Base-by-base conservation (phyloP, 129 eudicot genomes). In the Flaveria robusta region DNA sequence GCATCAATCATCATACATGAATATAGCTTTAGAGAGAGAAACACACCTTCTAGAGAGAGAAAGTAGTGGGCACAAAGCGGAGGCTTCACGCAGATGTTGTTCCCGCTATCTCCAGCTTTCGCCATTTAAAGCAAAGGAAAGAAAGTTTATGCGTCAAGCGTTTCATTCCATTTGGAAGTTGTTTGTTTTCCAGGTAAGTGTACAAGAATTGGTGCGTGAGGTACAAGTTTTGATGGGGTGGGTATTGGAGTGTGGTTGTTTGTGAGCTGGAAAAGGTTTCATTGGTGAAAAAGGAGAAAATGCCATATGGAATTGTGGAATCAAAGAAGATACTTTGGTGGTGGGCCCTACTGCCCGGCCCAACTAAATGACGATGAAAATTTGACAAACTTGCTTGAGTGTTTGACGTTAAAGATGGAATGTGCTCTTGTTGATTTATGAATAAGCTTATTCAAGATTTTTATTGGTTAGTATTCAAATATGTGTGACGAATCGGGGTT, bases 101-200 rank as follows among this genome's bases (percentile, higher is more conserved):
- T 79, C 78, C 83, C 79, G 83, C 83, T 79, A 45, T 70, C 77
- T 78, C 12, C 82, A 69, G 47, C 78, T 79, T 79, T 79, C 78
- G 37, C 68, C 67, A 52, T 79, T 72, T 65, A 72, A 79, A 79
- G 83, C 78, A 72, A 58, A 41, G 31, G 29, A 64, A 64, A 12
- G 64, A 27, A 63, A 64, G 64, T 58, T 34, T 78, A 20, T 70
- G 51, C 64, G 71, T 70, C 70, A 78, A 76, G 82, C 82, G 71
- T 78, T 78, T 70, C 15, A 23, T 10, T 20, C 71, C 51, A 60
- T 47, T 1, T 11, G 6, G 43, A 41, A 26, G n/a, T 5, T 41
- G 29, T 74, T 62, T 1, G n/a, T 0, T 45, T 75, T 45, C 64
- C 71, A 64, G 72, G 3, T 75, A 1, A 34, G 11, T 16, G 67